phyloP scores from a whole-genome alignment of 2,329 filamentous ascomycete species.

The Verticillium dahliae region DNA sequence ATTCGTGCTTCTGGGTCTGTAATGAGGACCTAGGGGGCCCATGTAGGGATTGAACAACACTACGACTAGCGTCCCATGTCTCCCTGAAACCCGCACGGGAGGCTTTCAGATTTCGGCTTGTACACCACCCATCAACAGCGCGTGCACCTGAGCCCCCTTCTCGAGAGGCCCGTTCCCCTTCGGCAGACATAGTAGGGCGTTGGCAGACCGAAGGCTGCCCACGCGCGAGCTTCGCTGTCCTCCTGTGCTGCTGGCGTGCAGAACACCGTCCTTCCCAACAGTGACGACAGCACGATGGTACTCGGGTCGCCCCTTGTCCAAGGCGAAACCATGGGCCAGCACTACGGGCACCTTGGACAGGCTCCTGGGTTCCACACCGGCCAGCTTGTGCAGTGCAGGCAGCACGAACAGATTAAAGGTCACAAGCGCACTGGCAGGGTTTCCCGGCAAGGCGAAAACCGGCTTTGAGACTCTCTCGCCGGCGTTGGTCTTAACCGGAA shows the following conservation, averaged over 20 bases:
- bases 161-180: slow-evolving; percentile 54
- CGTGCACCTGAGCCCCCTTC: slow-evolving; percentile 67
- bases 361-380: slow-evolving; percentile 61
- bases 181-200: slow-evolving; percentile 75
- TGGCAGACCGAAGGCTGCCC: slow-evolving; percentile 81
- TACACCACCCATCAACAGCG: slow-evolving; percentile 65
- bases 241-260: slow-evolving; percentile 78
- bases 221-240: slow-evolving; percentile 85
- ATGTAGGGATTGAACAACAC: too few species aligned
- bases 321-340: slow-evolving; percentile 63
- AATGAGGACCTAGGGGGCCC: too few species aligned
- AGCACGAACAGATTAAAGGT: slow-evolving; percentile 93
- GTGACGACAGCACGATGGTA: slow-evolving; percentile 81
- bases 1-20: not conserved
- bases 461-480: slow-evolving; percentile 57
- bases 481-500: slow-evolving; percentile 57
- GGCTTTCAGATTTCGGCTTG: slow-evolving; percentile 10
- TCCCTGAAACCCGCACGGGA: not conserved
- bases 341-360: slow-evolving; percentile 66
- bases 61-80: not conserved
- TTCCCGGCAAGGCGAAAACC: slow-evolving; percentile 88
- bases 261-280: slow-evolving; percentile 56
- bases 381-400: slow-evolving; percentile 72
- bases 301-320: slow-evolving; percentile 73
- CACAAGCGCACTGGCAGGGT: slow-evolving; percentile 87